A percentile compares a stretch with the other conserved stretches of the same genome.
Conservation (phyloP, 2,329 filamentous ascomycete species). For the Tolypocladium inflatum region DNA sequence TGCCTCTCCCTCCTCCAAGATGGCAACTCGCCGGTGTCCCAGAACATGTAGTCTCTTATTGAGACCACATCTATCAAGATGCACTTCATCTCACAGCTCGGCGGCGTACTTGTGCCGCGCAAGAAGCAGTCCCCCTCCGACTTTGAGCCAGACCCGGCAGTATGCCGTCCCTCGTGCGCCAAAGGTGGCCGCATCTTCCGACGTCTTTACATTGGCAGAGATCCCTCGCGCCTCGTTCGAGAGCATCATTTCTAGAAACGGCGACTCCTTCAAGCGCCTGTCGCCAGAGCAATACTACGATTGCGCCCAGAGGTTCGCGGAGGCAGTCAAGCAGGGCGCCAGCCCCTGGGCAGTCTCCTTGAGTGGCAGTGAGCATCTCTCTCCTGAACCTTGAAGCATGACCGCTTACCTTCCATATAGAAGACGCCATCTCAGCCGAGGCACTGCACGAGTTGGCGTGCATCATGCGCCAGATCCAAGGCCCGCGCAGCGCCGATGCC, state of each 20-base stretch:
- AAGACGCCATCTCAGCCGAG: conserved; percentile 8
- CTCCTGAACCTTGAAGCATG: neutral
- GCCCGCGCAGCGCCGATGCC: conserved; percentile 1
- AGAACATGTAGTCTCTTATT: neutral
- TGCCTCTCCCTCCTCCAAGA: neutral
- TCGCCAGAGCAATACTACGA: conserved; percentile 15
- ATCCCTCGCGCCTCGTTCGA: conserved; percentile 14
- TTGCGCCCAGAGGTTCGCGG: conserved; percentile 10
- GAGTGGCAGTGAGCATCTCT: conserved; percentile 11
- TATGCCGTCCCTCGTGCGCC: conserved; percentile 3
- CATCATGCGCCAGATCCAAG: conserved; percentile 12
- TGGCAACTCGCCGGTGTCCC: neutral
- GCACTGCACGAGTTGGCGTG: conserved; percentile 18
- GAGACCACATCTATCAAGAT: neutral
- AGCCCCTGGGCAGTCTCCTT: conserved; percentile 11
- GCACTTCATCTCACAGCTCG: neutral
- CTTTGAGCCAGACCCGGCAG: neutral
- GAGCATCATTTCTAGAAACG: conserved; percentile 6
- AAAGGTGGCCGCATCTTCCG: conserved; percentile 2
- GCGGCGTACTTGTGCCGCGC: neutral
- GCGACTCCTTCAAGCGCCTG: conserved; percentile 8
- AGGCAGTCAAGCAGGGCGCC: conserved; percentile 11
- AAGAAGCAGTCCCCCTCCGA: neutral
- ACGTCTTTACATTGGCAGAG: conserved; percentile 11
- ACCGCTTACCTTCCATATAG: conserved; percentile 2